A percentile compares a stretch with the other conserved stretches of the same genome.
phyloP scores from a whole-genome alignment of 2,329 filamentous ascomycete species.

The Sclerotinia trifoliorum region DNA sequence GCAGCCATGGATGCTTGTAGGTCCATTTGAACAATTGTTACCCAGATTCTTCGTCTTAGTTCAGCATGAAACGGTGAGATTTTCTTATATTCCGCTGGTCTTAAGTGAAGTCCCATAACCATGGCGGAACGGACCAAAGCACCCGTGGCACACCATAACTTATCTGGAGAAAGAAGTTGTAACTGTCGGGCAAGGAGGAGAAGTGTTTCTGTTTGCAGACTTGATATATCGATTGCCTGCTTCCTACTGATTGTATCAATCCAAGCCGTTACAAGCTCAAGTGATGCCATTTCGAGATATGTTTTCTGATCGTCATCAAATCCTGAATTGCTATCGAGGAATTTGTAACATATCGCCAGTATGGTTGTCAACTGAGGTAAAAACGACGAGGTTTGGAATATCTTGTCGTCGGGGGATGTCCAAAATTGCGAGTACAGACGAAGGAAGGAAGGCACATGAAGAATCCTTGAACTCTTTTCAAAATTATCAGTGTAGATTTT shows the following conservation, averaged over 20 bases:
- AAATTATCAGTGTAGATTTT: slow-evolving; percentile 45
- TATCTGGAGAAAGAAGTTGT: slow-evolving; percentile 19
- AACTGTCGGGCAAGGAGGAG: slow-evolving; percentile 24
- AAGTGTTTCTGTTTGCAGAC: slow-evolving; percentile 23
- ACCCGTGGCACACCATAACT: slow-evolving; percentile 40
- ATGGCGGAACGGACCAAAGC: slow-evolving; percentile 53
- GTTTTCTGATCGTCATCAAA: slow-evolving; percentile 20
- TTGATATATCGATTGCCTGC: slow-evolving; percentile 24
- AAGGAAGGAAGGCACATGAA: slow-evolving; percentile 47
- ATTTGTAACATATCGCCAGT: slow-evolving; percentile 22
- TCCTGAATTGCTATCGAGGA: slow-evolving; percentile 9
- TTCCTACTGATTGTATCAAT: slow-evolving; percentile 22
- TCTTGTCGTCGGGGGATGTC: slow-evolving; percentile 28
- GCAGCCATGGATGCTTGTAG: slow-evolving; percentile 51
- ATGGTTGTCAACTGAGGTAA: slow-evolving; percentile 25
- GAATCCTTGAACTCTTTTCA: slow-evolving; percentile 45
- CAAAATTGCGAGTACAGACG: slow-evolving; percentile 45
- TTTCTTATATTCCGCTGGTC: slow-evolving; percentile 50
- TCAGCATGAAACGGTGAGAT: slow-evolving; percentile 51
- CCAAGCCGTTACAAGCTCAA: slow-evolving; percentile 24
- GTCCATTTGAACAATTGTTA: slow-evolving; percentile 52
- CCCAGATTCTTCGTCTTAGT: slow-evolving; percentile 55
- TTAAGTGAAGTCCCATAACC: slow-evolving; percentile 56
- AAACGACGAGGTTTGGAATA: slow-evolving; percentile 20
- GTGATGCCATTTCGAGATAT: slow-evolving; percentile 22